Percentiles rank a stretch among this genome's conserved stretches.
phyloP scores from a whole-genome alignment of 345 rosid species.

The Aquilaria sinensis region DNA sequence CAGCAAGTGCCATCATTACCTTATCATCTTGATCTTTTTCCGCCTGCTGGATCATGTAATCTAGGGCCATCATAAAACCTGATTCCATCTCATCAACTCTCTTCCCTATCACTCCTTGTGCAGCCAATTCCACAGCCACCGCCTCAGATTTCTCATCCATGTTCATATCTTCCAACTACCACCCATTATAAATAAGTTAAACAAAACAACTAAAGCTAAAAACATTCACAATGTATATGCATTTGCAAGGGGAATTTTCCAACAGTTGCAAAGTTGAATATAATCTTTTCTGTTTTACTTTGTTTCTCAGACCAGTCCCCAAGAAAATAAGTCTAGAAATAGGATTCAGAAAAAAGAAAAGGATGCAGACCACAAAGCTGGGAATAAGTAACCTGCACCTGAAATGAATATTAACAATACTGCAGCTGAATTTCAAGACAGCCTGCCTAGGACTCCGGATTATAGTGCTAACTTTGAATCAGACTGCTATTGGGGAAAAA shows the following conservation, averaged over 20 bases:
- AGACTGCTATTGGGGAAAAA: no score
- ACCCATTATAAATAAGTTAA: slow-evolving; percentile 13
- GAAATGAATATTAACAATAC: no score
- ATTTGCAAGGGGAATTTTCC: background rate
- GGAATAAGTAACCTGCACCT: no score
- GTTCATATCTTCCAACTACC: slow-evolving; percentile 75
- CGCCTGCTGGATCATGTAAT: slow-evolving; percentile 88
- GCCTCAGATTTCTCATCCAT: slow-evolving; percentile 88
- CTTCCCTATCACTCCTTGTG: slow-evolving; percentile 92
- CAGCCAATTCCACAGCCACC: slow-evolving; percentile 86
- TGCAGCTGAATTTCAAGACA: no score
- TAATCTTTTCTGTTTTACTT: background rate
- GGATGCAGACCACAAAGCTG: no score
- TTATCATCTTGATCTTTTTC: slow-evolving; percentile 75
- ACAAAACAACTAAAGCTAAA: slow-evolving; percentile 1
- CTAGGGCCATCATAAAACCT: slow-evolving; percentile 94
- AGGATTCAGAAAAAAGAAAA: no score
- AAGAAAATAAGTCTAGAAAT: no score
- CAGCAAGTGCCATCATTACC: slow-evolving; percentile 29
- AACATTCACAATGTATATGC: background rate
- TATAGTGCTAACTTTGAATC: no score
- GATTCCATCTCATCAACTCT: slow-evolving; percentile 94
- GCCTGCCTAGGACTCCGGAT: no score
- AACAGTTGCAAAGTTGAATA: background rate
- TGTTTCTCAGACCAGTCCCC: no score